phyloP scores from a whole-genome alignment of 176 grass and related monocot species.

The Miscanthus lutarioriparius region DNA sequence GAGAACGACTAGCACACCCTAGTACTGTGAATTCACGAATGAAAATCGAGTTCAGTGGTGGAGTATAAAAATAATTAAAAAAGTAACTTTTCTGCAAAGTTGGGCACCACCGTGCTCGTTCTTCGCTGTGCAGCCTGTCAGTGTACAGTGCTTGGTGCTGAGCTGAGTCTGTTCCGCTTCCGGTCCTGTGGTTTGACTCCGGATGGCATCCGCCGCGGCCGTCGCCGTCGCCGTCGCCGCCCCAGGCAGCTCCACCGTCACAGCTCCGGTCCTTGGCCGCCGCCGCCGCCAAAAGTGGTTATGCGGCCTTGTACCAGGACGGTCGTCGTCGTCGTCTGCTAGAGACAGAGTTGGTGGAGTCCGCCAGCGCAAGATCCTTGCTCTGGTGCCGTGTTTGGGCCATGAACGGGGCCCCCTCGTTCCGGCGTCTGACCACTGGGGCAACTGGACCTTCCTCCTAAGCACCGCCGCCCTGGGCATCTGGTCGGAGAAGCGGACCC shows the following conservation, averaged over 20 bases:
- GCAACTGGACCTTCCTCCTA: constrained; percentile 80
- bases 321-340: neutral
- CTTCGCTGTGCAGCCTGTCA: no score
- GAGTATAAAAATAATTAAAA: no score
- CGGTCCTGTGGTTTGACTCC: neutral
- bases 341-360: no score
- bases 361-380: neutral
- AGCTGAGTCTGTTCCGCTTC: no score
- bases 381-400: neutral
- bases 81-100: no score
- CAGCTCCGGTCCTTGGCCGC: neutral
- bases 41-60: no score
- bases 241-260: neutral
- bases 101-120: no score
- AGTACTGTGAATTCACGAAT: no score
- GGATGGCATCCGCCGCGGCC: neutral
- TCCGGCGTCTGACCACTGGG: constrained; percentile 64
- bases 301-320: neutral
- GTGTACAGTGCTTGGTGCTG: no score
- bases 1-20: no score
- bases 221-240: neutral
- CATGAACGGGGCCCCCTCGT: constrained; percentile 43
- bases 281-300: neutral
- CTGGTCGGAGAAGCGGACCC: constrained; percentile 43
- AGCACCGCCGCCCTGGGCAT: constrained; percentile 60